Base-by-base conservation (phyloP, 2,329 filamentous ascomycete genomes). In the Claviceps purpurea region DNA sequence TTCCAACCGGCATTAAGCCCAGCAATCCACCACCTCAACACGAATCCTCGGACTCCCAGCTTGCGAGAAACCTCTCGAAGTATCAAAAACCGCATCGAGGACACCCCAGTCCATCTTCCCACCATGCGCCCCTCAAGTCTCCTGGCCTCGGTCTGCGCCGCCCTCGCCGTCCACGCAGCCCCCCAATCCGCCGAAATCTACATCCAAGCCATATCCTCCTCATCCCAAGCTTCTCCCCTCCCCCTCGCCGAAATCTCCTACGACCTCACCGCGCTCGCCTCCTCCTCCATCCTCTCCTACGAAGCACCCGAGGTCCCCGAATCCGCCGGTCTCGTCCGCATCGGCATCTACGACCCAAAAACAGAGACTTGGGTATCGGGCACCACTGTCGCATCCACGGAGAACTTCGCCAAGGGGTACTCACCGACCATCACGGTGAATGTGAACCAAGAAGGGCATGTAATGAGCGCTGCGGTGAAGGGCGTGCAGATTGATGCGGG, bases 401-500 rank as follows among this genome's bases (percentile, higher is more conserved):
- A 75, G 52, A 83, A 79, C 64, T 81, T 84, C 57, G 67, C 65
- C 56, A 82, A 82, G 66, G 81, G 81, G 5, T 83, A 77, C 62
- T 70, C 75, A 56, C 79, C 79, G 16, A 74, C 75, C 50, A 65
- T 85, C 49, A 60, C 79, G 26, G 62, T 84, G 13, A 73, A 71
- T 2, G 67, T 82, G 40, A 73, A 76, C 56, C 62, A 61, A 22
- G 54, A 56, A 41, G 73, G 72, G 7, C 64, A 66, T 7, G 66
- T 78, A 2, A 59, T 80, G 48, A 75, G 79, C 26, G 77, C 73
- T 14, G 70, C 71, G 38, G 63, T 74, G 47, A 75, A 75, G 62
- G 78, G 79, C n/a, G 73, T 79, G 20, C 64, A 64, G 58, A 78
- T 84, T 52, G 81, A 84, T 62, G 81, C 81, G 11, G 81, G 81